phyloP scores from a whole-genome alignment of 495 filamentous ascomycete species.

The Margaritispora aquatica region DNA sequence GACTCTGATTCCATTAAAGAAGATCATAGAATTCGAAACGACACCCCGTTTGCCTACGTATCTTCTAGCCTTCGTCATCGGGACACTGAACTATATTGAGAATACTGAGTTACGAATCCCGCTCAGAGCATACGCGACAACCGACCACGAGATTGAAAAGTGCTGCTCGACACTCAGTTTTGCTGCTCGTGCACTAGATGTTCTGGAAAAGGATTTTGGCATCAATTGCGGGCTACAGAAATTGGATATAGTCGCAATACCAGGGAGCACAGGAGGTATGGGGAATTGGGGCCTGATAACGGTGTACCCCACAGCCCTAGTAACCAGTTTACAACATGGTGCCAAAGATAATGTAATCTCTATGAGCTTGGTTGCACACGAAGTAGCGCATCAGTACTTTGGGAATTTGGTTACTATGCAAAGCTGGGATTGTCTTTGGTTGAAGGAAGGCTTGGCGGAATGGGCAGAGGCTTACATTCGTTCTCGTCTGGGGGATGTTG shows the following conservation, averaged over 20 bases:
- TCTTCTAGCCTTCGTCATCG: slow-evolving; percentile 67
- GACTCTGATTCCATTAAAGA: slow-evolving; percentile 54
- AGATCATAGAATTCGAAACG: slow-evolving; percentile 67
- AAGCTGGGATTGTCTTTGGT: slow-evolving; percentile 97
- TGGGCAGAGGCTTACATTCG: slow-evolving; percentile 69
- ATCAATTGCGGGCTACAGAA: slow-evolving; percentile 65
- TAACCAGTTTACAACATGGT: slow-evolving; percentile 84
- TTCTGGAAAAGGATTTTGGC: slow-evolving; percentile 78
- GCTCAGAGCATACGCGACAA: slow-evolving; percentile 79
- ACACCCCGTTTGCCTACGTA: slow-evolving; percentile 74
- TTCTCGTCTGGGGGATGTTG: slow-evolving; percentile 89
- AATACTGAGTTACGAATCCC: slow-evolving; percentile 65
- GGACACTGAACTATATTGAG: slow-evolving; percentile 68
- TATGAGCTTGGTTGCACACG: slow-evolving; percentile 91
- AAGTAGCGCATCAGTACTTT: slow-evolving; percentile 98
- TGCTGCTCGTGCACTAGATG: slow-evolving; percentile 80
- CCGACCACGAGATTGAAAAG: slow-evolving; percentile 74
- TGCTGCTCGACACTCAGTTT: slow-evolving; percentile 79
- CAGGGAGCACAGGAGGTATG: slow-evolving; percentile 54
- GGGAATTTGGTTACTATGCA: slow-evolving; percentile 99
- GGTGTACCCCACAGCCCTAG: slow-evolving; percentile 82
- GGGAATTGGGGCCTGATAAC: slow-evolving; percentile 99
- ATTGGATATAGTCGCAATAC: slow-evolving; percentile 62
- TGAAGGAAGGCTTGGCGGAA: slow-evolving; percentile 97
- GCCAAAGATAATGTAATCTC: slow-evolving; percentile 83